Evolutionary conservation across 352 stramenopile genomes (phyloP), one percentile per base, ranked within the genome.

Genomic region (Globisporangium barbulae): DNA sequence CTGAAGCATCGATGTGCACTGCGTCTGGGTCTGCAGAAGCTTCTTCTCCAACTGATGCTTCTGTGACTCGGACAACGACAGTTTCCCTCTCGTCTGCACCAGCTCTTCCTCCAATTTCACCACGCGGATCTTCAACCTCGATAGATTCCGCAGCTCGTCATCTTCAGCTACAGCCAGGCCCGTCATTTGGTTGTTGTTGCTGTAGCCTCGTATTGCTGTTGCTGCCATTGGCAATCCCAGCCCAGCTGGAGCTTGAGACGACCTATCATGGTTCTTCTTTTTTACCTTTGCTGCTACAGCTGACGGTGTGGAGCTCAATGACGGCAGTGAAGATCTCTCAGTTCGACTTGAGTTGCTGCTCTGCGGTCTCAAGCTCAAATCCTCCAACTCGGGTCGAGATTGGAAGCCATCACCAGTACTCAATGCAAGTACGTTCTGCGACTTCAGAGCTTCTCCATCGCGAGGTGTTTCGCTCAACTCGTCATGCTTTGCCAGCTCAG

Each of bases 401-500:
- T 42, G 59, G 2, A 31, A n/a, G 8, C 13, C 28, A 13, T 49
- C 37, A 41, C 4, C 30, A 53, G 41, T 17, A 62, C 22, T 41
- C 56, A n/a, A 31, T 7, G 41, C 3, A 21, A 47, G 8, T 4
- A 21, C 17, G 41, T 47, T 2, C 41, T 47, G 41, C n/a, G 45
- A 17, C 3, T 59, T 31, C 25, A 50, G 3, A 53, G 33, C 30
- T 66, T 69, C 19, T 21, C 52, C 37, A 21, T 56, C 25, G 2
- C 7, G 28, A 44, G 13, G 28, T 35, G 50, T 47, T 28, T 7
- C 48, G 12, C 31, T 52, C 15, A 45, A 1, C 37, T 56, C 41
- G 8, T 63, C 37, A 15, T 92, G 83, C 31, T 81, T 90, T 2
- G 73, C 78, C 0, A 94, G 66, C 13, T 94, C 85, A 0, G 76